Percentiles rank a stretch among this genome's conserved stretches.
Evolutionary conservation across 495 filamentous ascomycete genomes (phyloP).

Genomic region (Pyrenula aspistea): DNA sequence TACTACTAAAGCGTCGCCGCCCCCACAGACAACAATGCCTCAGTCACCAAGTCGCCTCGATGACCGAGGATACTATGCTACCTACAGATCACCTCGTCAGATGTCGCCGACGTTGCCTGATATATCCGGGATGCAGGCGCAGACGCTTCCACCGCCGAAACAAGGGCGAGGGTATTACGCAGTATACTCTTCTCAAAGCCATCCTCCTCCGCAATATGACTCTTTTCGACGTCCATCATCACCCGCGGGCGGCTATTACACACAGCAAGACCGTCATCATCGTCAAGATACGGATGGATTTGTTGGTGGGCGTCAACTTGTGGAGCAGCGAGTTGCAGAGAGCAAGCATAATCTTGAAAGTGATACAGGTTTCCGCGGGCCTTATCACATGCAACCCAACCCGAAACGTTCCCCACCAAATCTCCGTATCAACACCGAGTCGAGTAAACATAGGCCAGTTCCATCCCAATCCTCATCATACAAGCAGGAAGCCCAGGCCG

Average conservation of each 20-base stretch:
- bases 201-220: not conserved
- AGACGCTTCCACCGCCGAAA: not conserved
- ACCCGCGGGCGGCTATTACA: not conserved
- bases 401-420: not conserved
- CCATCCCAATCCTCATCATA: not conserved
- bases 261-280: not conserved
- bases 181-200: not conserved
- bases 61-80: slow-evolving; percentile 8
- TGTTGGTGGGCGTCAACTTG: not conserved
- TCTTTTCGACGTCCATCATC: not conserved
- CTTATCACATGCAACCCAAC: slow-evolving; percentile 1
- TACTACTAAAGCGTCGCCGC: slow-evolving; percentile 3
- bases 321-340: slow-evolving; percentile 1
- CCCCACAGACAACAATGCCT: slow-evolving; percentile 5
- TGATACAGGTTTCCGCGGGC: not conserved
- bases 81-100: not conserved
- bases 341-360: not conserved
- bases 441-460: not conserved
- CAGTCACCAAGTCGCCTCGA: slow-evolving; percentile 7
- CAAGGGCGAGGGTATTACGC: slow-evolving; percentile 2
- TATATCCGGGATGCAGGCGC: not conserved
- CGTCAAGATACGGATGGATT: not conserved
- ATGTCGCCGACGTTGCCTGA: not conserved
- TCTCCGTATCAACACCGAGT: not conserved
- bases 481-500: not conserved